These are phyloP conservation scores for Fusarium paranaense DNA, from an alignment of 2,329 filamentous ascomycete species.

Conservation along the genomic window DNA sequence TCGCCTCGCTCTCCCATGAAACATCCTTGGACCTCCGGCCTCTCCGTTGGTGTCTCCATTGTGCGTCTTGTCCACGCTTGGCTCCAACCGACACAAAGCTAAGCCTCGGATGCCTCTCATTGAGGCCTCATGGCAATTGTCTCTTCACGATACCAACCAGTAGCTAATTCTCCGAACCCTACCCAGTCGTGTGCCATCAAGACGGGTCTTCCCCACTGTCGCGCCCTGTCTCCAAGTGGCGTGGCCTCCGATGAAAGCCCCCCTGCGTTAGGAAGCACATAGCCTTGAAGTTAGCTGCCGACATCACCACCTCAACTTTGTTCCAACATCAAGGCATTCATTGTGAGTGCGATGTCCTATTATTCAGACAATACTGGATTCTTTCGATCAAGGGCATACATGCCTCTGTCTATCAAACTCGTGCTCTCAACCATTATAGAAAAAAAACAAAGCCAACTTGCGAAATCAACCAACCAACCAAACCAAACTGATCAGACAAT, in stretches of 20 bases:
- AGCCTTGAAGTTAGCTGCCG: background rate
- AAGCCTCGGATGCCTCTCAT: conserved; percentile 6
- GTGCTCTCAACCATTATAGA: background rate
- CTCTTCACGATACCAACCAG: background rate
- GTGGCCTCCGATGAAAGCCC: conserved; percentile 7
- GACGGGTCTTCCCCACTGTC: conserved; percentile 6
- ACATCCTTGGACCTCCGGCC: background rate
- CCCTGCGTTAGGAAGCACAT: background rate
- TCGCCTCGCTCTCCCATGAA: background rate
- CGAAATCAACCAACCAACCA: conserved; percentile 10
- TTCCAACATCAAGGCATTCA: conserved; percentile 23
- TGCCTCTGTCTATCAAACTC: background rate
- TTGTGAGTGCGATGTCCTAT: background rate
- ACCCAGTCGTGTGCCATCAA: conserved; percentile 8
- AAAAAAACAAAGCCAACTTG: conserved; percentile 15
- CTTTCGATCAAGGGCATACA: background rate
- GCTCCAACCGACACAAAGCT: background rate
- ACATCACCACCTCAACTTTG: conserved; percentile 18
- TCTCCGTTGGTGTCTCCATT: background rate
- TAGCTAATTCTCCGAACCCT: background rate
- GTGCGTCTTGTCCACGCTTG: background rate
- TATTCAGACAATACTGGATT: conserved; percentile 10
- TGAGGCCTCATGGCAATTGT: background rate
- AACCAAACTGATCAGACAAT: conserved; percentile 11
- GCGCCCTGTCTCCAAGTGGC: conserved; percentile 10